Evolutionary conservation across 2,329 filamentous ascomycete genomes (phyloP).

Genomic region (Pseudogymnoascus sp.): DNA sequence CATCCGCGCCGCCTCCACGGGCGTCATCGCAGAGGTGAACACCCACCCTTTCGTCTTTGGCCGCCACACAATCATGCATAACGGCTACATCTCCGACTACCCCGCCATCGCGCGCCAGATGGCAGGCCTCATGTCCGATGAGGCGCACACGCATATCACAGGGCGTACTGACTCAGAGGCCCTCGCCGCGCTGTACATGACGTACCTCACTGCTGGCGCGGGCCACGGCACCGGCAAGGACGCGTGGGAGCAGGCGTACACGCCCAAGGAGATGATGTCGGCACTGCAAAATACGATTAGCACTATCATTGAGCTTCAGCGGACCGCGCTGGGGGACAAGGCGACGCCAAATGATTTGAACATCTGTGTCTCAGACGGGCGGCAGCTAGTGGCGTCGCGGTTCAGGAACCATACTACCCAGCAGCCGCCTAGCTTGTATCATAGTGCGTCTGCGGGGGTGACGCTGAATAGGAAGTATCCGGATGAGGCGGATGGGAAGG

Average conservation of each 20-base stretch:
- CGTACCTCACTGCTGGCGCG: slow-evolving; percentile 21
- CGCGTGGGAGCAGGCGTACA: slow-evolving; percentile 37
- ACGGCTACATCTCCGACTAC: slow-evolving; percentile 44
- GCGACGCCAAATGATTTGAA: slow-evolving; percentile 44
- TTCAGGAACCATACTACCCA: slow-evolving; percentile 45
- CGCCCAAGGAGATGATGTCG: slow-evolving; percentile 34
- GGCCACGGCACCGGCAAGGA: slow-evolving; percentile 19
- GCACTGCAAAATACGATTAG: slow-evolving; percentile 37
- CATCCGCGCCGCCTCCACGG: slow-evolving; percentile 44
- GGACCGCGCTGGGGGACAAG: slow-evolving; percentile 32
- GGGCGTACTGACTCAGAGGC: slow-evolving; percentile 48
- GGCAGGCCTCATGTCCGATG: slow-evolving; percentile 36
- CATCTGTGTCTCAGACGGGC: slow-evolving; percentile 44
- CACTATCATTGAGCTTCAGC: slow-evolving; percentile 40
- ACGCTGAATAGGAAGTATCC: slow-evolving; percentile 47
- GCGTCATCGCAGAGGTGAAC: slow-evolving; percentile 41
- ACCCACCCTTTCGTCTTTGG: slow-evolving; percentile 50
- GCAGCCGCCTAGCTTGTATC: slow-evolving; percentile 46
- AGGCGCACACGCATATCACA: slow-evolving; percentile 40
- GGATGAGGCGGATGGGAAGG: slow-evolving; percentile 36
- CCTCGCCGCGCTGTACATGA: slow-evolving; percentile 37
- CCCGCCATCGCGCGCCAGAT: slow-evolving; percentile 39
- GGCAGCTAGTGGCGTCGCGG: slow-evolving; percentile 41
- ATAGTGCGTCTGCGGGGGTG: slow-evolving; percentile 41
- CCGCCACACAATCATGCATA: slow-evolving; percentile 49